phyloP scores from a whole-genome alignment of 176 grass and related monocot genomes.

The Zoysia japonica region DNA sequence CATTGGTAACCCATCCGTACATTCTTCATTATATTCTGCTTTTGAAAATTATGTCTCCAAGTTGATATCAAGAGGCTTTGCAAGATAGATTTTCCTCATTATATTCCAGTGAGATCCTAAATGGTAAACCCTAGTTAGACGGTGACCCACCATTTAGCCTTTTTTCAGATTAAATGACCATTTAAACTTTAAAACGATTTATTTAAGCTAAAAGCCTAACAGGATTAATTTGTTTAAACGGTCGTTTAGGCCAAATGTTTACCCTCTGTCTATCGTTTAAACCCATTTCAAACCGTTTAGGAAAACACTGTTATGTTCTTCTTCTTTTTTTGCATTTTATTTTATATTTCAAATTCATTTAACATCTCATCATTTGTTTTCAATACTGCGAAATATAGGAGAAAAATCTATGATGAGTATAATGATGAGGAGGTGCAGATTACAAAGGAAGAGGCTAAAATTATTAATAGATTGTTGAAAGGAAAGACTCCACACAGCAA shows the following conservation, averaged over 20 bases:
- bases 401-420: conserved; percentile 79
- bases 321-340: too few species aligned
- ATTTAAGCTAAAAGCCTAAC: too few species aligned
- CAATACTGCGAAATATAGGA: conserved; percentile 46
- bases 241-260: too few species aligned
- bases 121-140: too few species aligned
- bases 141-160: too few species aligned
- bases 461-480: conserved; percentile 79
- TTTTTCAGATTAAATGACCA: too few species aligned
- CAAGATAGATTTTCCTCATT: background rate
- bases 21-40: background rate
- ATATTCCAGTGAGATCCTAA: too few species aligned
- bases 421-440: conserved; percentile 93
- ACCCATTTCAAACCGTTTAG: too few species aligned
- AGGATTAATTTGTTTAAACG: too few species aligned
- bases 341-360: conserved; percentile 1
- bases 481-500: conserved; percentile 84
- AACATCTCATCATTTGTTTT: conserved; percentile 8
- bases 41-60: background rate
- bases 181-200: too few species aligned
- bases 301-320: too few species aligned
- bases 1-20: background rate
- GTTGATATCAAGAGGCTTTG: background rate
- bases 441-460: conserved; percentile 82
- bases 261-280: too few species aligned